A percentile compares a stretch with the other conserved stretches of the same genome.
Evolutionary conservation across 2,329 filamentous ascomycete species (phyloP).

Genomic region (Botrytis medusae): DNA sequence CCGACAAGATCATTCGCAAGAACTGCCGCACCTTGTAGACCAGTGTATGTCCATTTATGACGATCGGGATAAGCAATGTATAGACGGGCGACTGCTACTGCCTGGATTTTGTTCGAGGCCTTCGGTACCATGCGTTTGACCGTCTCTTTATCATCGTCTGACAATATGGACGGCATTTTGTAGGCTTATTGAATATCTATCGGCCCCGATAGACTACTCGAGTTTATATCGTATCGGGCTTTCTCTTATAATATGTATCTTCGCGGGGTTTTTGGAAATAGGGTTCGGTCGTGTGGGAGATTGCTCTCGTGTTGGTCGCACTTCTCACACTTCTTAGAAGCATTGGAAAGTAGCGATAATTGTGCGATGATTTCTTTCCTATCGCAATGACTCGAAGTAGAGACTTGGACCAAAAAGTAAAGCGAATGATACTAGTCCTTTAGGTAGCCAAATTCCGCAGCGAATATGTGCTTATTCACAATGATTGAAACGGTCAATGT

Average conservation of each 20-base stretch:
- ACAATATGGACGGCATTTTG: slow-evolving; percentile 57
- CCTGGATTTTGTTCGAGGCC: slow-evolving; percentile 94
- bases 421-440: slow-evolving; percentile 9
- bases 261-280: slow-evolving; percentile 27
- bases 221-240: neutral
- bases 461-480: slow-evolving; percentile 15
- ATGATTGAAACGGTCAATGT: slow-evolving; percentile 1
- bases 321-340: slow-evolving; percentile 27
- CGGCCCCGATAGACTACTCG: neutral
- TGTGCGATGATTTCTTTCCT: slow-evolving; percentile 4
- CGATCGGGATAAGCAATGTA: slow-evolving; percentile 89
- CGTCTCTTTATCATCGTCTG: slow-evolving; percentile 91
- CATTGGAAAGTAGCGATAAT: slow-evolving; percentile 19
- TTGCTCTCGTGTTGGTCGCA: slow-evolving; percentile 32
- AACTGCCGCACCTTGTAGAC: slow-evolving; percentile 86
- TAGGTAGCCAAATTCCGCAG: neutral
- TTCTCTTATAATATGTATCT: neutral
- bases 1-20: slow-evolving; percentile 92
- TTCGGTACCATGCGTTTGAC: slow-evolving; percentile 95
- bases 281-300: slow-evolving; percentile 33
- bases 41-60: slow-evolving; percentile 89
- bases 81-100: slow-evolving; percentile 87
- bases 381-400: slow-evolving; percentile 1
- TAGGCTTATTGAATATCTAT: slow-evolving; percentile 16
- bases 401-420: neutral